Evolutionary conservation across 1,284 basidiomycete genomes (phyloP), one percentile per base, ranked within the genome.

Genomic region (Cryptococcus jaspeensis): DNA sequence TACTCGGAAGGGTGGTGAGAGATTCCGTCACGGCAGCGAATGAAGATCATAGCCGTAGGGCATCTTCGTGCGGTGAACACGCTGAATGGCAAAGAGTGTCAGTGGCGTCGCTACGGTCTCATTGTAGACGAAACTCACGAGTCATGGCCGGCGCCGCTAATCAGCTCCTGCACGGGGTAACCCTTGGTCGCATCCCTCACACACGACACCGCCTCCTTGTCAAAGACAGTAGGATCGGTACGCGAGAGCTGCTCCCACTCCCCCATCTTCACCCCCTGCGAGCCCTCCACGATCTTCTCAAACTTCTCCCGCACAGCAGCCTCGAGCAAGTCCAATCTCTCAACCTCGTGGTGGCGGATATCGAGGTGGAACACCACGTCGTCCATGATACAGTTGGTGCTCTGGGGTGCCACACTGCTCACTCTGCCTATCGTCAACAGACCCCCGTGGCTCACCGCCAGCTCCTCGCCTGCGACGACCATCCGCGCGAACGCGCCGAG

Each of bases 31-130:
- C 61, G 59, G 55, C 68, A 70, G 5, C 62, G 61, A 38, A 71
- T 61, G 43, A 71, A 70, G 49, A 71, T 62, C 68, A 71, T 70
- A 35, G 62, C 63, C 2, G 68, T 66, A 25, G 66, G 69, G 44
- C 53, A 47, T 50, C 44, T 53, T n/a, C 35, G 41, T 12, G 62
- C 40, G 1, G 64, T 64, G 32, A 55, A 45, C 56, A 48, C 48
- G 41, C 54, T 59, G 32, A n/a, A 15, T 7, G 11, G 20, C 36
- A 7, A n/a, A 15, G 6, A 9, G 6, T 13, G 13, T 18, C 36
- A 18, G 53, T 40, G 16, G 41, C 22, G 7, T 16, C 40, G 8
- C 4, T 36, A 18, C 15, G 18, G 4, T 32, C 38, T n/a, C n/a
- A n/a, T n/a, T n/a, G n/a, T 25, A 22, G n/a, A n/a, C 3, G 3